Base-by-base conservation (phyloP, 23 red algal species). In the Gracilariopsis chorda region DNA sequence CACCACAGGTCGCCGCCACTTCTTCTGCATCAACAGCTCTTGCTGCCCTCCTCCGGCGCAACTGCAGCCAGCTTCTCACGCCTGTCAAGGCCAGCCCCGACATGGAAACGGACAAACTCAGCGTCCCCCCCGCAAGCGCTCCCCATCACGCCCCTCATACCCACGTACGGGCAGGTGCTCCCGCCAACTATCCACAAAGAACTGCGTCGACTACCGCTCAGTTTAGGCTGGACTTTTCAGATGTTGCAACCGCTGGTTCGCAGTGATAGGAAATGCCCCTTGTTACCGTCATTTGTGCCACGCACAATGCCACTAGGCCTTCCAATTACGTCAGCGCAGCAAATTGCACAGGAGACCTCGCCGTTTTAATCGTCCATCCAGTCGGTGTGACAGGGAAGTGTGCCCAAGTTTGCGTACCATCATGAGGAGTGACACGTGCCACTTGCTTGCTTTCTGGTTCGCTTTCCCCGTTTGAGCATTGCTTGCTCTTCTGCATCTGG, bases 221-320 rank as follows among this genome's bases (percentile, higher is more conserved):
- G 33, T 6, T 49, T 55, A 32, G 78, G 49, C 20, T 83, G 78
- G 78, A 59, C 45, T 21, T 14, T 63, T 21, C 78, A 83, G n/a
- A 64, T 83, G 78, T 40, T 83, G 20, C 53, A 58, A 24, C 47
- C 78, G 17, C 78, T 55, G 1, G 55, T 83, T 60, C 78, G 55
- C 49, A 27, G 35, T 19, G 20, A 59, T 0, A 40, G 78, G 9
- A 83, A 83, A 47, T 83, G 78, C 25, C 78, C 78, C 34, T 3
- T 83, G 30, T 24, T 83, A 12, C 78, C 78, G 9, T 48, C 53
- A 3, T 83, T 83, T 39, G 48, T 83, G 28, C 78, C 78, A 30
- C 55, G 43, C 7, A 24, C 78, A 4, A 36, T 46, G 25, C 78
- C 78, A 3, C 49, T 61, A 21, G 78, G 78, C 17, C 39, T 83